Conservation (phyloP, 2,329 filamentous ascomycete genomes). For the Pyrenophora graminea region DNA sequence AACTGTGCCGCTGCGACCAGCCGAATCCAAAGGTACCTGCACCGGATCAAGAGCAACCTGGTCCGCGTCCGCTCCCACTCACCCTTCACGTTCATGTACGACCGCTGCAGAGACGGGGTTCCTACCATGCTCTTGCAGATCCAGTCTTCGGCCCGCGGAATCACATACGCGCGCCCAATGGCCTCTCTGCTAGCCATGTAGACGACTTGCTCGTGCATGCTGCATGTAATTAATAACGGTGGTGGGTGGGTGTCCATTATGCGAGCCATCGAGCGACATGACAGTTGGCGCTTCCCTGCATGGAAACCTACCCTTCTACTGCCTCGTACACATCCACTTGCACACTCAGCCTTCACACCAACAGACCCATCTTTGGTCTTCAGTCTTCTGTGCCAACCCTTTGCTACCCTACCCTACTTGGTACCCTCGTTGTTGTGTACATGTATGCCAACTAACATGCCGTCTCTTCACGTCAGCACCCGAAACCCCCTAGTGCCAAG, state of each 20-base stretch:
- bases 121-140: slow-evolving; percentile 45
- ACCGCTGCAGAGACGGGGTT: slow-evolving; percentile 36
- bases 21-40: slow-evolving; percentile 36
- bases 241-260: slow-evolving; percentile 32
- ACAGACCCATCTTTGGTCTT: neutral
- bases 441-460: no score
- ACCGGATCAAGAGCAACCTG: slow-evolving; percentile 43
- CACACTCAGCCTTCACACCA: slow-evolving; percentile 11
- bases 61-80: slow-evolving; percentile 37
- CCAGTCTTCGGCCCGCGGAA: slow-evolving; percentile 42
- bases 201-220: slow-evolving; percentile 35
- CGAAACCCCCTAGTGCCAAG: neutral
- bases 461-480: no score
- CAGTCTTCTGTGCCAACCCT: neutral
- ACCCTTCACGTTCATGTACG: slow-evolving; percentile 34
- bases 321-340: slow-evolving; percentile 2
- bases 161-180: slow-evolving; percentile 38
- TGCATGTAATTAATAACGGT: slow-evolving; percentile 29
- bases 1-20: slow-evolving; percentile 29
- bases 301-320: slow-evolving; percentile 10
- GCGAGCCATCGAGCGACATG: slow-evolving; percentile 35
- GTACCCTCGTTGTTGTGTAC: no score
- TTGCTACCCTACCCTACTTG: no score
- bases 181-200: slow-evolving; percentile 18
- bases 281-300: slow-evolving; percentile 29